phyloP scores from a whole-genome alignment of 2,329 filamentous ascomycete genomes.

The Ceratocystis huliohia region DNA sequence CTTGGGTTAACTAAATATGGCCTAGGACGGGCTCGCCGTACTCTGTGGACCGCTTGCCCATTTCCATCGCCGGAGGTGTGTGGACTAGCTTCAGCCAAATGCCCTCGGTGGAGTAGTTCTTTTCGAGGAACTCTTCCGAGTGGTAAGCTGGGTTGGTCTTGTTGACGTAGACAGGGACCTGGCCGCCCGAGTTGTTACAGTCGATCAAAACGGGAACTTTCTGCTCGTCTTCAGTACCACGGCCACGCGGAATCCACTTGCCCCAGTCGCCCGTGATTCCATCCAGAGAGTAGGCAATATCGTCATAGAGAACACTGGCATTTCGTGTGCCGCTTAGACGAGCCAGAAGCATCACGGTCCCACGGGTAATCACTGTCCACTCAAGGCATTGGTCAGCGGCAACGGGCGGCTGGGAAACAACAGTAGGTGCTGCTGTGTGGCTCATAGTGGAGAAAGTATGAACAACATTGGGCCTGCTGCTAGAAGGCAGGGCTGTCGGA shows the following conservation, averaged over 20 bases:
- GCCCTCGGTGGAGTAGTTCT: conserved; percentile 14
- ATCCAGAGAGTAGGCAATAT: conserved; percentile 20
- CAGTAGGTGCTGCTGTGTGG: neutral
- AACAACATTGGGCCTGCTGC: neutral
- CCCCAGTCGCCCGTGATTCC: conserved; percentile 19
- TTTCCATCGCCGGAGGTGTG: neutral
- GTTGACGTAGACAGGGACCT: conserved; percentile 18
- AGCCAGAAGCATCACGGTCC: conserved; percentile 18
- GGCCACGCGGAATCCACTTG: conserved; percentile 13
- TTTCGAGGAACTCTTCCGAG: conserved; percentile 10
- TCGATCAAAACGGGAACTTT: conserved; percentile 14
- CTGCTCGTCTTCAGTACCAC: neutral
- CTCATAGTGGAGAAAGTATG: neutral
- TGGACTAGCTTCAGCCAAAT: conserved; percentile 19
- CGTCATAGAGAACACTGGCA: conserved; percentile 19
- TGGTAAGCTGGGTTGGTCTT: conserved; percentile 16
- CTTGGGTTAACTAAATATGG: neutral
- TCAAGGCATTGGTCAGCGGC: conserved; percentile 17
- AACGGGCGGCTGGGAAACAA: neutral
- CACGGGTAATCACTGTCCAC: conserved; percentile 20
- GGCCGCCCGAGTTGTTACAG: conserved; percentile 19
- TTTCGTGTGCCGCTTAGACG: conserved; percentile 14
- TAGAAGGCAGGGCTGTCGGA: neutral
- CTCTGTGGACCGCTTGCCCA: neutral
- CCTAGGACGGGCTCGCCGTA: neutral